Conservation (phyloP, 352 stramenopile species). For the Phytopythium mirpurense region DNA sequence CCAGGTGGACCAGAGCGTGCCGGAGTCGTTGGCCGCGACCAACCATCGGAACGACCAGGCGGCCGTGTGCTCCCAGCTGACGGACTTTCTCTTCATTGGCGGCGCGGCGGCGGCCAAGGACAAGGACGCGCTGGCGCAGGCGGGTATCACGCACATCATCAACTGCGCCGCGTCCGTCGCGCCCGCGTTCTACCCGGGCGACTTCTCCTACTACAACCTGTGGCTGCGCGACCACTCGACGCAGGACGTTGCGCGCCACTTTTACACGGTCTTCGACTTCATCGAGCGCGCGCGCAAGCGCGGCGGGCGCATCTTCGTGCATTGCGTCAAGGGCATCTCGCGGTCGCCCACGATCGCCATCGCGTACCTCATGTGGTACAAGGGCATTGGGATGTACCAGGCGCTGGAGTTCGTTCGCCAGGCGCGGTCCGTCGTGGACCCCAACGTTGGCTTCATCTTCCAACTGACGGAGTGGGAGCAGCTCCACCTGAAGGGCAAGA, state of each 20-base stretch:
- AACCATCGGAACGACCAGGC: conserved; percentile 51
- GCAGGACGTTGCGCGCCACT: conserved; percentile 81
- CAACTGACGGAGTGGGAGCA: conserved; percentile 87
- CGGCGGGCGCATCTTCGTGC: conserved; percentile 78
- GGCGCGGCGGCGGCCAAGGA: conserved; percentile 77
- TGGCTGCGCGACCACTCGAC: conserved; percentile 85
- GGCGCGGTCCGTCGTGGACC: conserved; percentile 70
- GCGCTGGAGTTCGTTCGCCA: conserved; percentile 76
- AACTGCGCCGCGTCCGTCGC: conserved; percentile 82
- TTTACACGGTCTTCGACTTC: conserved; percentile 88
- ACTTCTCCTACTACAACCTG: conserved; percentile 85
- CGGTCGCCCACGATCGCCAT: conserved; percentile 85
- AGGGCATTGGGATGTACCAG: conserved; percentile 75
- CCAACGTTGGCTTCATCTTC: conserved; percentile 87
- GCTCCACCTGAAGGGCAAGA: conserved; percentile 38
- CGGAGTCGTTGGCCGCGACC: conserved; percentile 16
- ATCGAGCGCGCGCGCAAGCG: conserved; percentile 69
- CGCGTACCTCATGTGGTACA: conserved; percentile 88
- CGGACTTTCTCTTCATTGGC: conserved; percentile 87
- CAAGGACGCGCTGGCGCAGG: conserved; percentile 49
- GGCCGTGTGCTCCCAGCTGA: conserved; percentile 72
- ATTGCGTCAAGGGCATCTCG: conserved; percentile 88
- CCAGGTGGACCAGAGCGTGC: conserved; percentile 48
- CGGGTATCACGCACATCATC: conserved; percentile 87
- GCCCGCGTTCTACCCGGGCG: conserved; percentile 65